A percentile compares a stretch with the other conserved stretches of the same genome.
These are phyloP conservation scores for Solanum gracilifrons DNA, from an alignment of 257 asterid genomes.

Conservation along the genomic window DNA sequence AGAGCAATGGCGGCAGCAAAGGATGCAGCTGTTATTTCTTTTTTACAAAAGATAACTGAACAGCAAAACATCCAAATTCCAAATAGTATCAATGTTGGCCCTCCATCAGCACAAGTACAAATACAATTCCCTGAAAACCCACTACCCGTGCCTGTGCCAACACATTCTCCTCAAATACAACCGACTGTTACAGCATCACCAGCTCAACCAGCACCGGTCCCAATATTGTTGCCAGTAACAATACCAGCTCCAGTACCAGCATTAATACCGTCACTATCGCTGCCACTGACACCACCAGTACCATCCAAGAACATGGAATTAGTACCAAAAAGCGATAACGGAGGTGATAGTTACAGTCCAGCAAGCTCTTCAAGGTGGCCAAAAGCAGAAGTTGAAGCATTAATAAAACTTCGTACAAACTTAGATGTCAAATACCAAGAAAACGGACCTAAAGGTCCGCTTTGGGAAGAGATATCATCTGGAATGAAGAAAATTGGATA, in stretches of 20 bases:
- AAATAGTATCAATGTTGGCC: background rate
- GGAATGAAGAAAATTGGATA: constrained; percentile 66
- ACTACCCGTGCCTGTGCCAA: background rate
- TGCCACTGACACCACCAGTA: background rate
- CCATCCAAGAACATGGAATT: constrained; percentile 5
- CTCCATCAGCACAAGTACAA: constrained; percentile 4
- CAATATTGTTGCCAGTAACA: background rate
- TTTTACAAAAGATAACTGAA: constrained; percentile 51
- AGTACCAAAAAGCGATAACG: constrained; percentile 15
- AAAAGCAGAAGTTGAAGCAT: constrained; percentile 70
- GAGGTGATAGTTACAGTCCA: constrained; percentile 20
- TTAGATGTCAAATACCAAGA: constrained; percentile 75
- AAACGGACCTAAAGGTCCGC: constrained; percentile 82
- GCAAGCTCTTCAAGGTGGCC: constrained; percentile 85
- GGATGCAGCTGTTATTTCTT: constrained; percentile 66
- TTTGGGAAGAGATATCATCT: constrained; percentile 85
- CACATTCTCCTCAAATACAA: background rate
- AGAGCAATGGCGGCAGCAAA: constrained; percentile 69
- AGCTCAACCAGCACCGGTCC: background rate
- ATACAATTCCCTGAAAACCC: constrained; percentile 10
- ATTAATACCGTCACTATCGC: background rate
- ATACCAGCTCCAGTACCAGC: background rate
- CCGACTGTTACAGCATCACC: background rate
- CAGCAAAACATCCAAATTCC: constrained; percentile 33
- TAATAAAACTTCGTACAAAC: constrained; percentile 56